Evolutionary conservation across 176 grass and related monocot species (phyloP).

Genomic region (Pharus latifolius): DNA sequence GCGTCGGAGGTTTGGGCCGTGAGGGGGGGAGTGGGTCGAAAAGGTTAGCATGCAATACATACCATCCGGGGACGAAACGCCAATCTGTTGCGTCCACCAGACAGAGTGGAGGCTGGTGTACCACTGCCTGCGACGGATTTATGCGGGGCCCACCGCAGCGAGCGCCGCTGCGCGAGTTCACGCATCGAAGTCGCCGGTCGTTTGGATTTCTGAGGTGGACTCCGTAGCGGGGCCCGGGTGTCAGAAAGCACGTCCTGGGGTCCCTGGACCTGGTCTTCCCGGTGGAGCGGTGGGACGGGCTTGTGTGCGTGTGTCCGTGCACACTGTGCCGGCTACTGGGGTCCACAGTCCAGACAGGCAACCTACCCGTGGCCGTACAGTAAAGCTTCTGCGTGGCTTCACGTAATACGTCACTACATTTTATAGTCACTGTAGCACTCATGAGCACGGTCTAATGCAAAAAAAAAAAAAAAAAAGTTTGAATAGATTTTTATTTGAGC

Average conservation of each 20-base stretch:
- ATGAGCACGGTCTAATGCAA: neutral
- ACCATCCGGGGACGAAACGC: too few relatives aligned
- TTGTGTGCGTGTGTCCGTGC: slow-evolving; percentile 2
- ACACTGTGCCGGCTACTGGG: neutral
- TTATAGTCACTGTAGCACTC: neutral
- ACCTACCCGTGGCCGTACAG: neutral
- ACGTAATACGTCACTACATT: neutral
- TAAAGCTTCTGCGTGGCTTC: neutral
- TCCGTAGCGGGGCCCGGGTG: neutral
- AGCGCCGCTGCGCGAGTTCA: neutral
- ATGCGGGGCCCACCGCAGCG: neutral
- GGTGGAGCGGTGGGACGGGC: neutral
- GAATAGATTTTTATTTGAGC: neutral
- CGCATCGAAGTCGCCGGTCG: neutral
- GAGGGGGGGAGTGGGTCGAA: slow-evolving; percentile 13
- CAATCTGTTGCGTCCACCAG: neutral
- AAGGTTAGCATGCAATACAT: too few relatives aligned
- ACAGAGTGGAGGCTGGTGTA: neutral
- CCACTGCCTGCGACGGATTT: neutral
- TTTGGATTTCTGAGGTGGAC: neutral
- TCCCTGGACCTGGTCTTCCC: neutral
- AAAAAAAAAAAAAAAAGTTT: neutral
- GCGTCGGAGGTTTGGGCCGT: slow-evolving; percentile 14
- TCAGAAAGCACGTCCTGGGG: neutral
- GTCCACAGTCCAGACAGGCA: neutral